phyloP scores from a whole-genome alignment of 1,284 basidiomycete species.

The Pyrrhoderma lamaoense region DNA sequence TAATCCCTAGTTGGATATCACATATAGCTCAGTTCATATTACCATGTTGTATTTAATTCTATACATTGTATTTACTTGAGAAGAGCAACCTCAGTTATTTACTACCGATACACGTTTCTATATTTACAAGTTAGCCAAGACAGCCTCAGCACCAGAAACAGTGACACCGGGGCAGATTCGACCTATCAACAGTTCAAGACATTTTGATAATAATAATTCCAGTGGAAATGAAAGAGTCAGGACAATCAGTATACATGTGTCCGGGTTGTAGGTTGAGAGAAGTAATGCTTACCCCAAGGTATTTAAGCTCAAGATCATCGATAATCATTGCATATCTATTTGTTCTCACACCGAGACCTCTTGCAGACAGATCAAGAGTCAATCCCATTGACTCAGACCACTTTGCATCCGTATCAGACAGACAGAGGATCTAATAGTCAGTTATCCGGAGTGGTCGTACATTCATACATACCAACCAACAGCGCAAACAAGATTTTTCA shows the following conservation, averaged over 20 bases:
- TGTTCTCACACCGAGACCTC: slow-evolving; percentile 59
- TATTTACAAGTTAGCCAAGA: slow-evolving; percentile 37
- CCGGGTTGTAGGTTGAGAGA: too few species aligned
- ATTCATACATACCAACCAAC: too few species aligned
- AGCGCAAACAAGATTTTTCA: too few species aligned
- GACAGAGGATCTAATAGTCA: slow-evolving; percentile 49
- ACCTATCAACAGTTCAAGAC: slow-evolving; percentile 31
- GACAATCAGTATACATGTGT: background rate
- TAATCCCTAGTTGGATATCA: background rate
- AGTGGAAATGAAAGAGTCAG: background rate
- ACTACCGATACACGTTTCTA: too few species aligned
- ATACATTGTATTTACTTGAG: background rate
- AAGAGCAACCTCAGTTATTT: too few species aligned
- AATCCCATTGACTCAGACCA: slow-evolving; percentile 65
- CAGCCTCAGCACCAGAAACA: slow-evolving; percentile 59
- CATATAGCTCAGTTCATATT: background rate
- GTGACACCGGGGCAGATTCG: slow-evolving; percentile 47
- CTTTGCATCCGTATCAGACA: slow-evolving; percentile 56
- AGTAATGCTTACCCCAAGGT: slow-evolving; percentile 46
- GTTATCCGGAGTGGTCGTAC: too few species aligned
- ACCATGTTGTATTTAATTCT: background rate
- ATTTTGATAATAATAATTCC: background rate
- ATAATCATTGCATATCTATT: slow-evolving; percentile 64
- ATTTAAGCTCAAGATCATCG: slow-evolving; percentile 64
- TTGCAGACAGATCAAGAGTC: slow-evolving; percentile 46